A percentile compares a stretch with the other conserved stretches of the same genome.
These are phyloP conservation scores for Avena eriantha DNA, from an alignment of 176 grass and related monocot species.

Conservation along the genomic window DNA sequence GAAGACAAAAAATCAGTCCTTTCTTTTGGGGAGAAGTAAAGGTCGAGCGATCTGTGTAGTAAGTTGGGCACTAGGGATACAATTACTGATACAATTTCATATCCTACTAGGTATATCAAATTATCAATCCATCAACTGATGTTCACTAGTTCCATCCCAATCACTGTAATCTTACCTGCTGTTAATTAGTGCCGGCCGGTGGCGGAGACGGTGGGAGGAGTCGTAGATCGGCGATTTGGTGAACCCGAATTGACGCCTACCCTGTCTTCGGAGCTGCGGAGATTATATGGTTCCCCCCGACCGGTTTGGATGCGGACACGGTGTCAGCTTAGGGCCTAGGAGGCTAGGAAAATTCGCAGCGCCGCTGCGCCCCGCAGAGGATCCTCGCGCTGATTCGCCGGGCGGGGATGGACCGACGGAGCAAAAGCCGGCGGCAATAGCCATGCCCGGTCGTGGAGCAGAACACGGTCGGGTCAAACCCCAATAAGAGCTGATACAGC, in stretches of 20 bases:
- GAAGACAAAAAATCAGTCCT: not conserved
- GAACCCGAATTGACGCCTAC: not conserved
- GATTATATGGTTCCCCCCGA: not conserved
- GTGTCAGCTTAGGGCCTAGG: not conserved
- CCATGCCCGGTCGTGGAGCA: not conserved
- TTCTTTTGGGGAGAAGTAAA: not conserved
- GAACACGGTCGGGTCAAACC: too few relatives aligned
- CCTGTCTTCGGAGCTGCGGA: not conserved
- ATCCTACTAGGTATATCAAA: not conserved
- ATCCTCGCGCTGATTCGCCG: not conserved
- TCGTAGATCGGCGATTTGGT: not conserved
- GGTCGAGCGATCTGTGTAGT: not conserved
- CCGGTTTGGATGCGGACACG: not conserved
- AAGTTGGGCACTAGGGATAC: not conserved
- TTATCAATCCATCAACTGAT: not conserved
- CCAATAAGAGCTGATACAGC: too few relatives aligned
- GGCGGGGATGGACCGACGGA: not conserved
- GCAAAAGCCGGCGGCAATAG: not conserved
- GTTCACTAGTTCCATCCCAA: not conserved
- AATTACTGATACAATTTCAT: not conserved
- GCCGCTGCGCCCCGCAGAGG: not conserved
- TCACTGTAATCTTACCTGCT: not conserved
- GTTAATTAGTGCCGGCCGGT: not conserved
- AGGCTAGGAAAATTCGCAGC: not conserved
- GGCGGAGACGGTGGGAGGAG: not conserved